Evolutionary conservation across 768 basidiomycete genomes (phyloP).

Genomic region (Tulasnella sp.): DNA sequence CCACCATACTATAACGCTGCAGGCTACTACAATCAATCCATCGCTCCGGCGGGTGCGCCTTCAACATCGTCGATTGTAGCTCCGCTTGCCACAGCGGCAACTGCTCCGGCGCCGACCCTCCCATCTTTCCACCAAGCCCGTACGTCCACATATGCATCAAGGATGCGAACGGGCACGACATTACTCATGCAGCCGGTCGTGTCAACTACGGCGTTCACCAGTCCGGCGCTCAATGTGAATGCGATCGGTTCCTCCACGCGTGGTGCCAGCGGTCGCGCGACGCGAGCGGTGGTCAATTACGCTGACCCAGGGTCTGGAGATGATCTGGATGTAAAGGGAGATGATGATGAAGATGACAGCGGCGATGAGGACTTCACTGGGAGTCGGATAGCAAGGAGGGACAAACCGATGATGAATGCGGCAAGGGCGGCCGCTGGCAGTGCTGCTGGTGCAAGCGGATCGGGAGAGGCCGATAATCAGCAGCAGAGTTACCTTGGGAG

Average conservation of each 20-base stretch:
- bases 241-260: constrained; percentile 21
- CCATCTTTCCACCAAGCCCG: constrained; percentile 58
- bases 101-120: constrained; percentile 23
- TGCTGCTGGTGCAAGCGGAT: constrained; percentile 33
- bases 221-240: constrained; percentile 23
- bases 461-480: constrained; percentile 40
- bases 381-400: constrained; percentile 44
- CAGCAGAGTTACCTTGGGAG: constrained; percentile 87
- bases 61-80: not conserved
- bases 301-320: constrained; percentile 78
- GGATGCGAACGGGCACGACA: constrained; percentile 82
- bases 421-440: constrained; percentile 26
- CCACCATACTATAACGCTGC: no score
- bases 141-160: constrained; percentile 73
- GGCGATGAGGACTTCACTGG: constrained; percentile 65
- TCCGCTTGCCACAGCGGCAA: not conserved
- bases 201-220: constrained; percentile 27
- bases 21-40: not conserved
- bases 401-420: constrained; percentile 40
- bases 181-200: constrained; percentile 83
- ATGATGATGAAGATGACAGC: constrained; percentile 54
- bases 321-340: constrained; percentile 55
- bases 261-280: constrained; percentile 39
- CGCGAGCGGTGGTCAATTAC: constrained; percentile 67
- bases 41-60: not conserved